Conservation (phyloP, 495 filamentous ascomycete genomes). For the Amniculicola lignicola region DNA sequence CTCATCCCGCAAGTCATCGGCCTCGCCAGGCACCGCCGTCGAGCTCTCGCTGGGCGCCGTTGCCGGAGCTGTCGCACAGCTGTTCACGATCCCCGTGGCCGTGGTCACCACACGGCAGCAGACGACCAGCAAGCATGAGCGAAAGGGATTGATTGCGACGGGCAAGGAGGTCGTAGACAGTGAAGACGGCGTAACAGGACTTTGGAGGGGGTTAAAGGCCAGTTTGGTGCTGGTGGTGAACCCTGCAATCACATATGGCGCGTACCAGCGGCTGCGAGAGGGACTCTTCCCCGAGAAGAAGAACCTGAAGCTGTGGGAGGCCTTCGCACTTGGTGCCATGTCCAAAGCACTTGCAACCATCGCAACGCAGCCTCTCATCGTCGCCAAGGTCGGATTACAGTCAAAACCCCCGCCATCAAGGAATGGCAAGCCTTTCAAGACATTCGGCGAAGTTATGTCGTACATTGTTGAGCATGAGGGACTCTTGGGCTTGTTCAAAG, state of each 20-base stretch:
- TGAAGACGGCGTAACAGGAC: conserved; percentile 83
- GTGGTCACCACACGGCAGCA: conserved; percentile 96
- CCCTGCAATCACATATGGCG: conserved; percentile 96
- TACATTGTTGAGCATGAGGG: conserved; percentile 92
- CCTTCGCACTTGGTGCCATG: conserved; percentile 90
- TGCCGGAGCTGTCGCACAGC: conserved; percentile 85
- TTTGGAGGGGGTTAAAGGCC: conserved; percentile 95
- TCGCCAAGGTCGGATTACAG: conserved; percentile 95
- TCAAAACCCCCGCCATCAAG: conserved; percentile 82
- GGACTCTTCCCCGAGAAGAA: conserved; percentile 72
- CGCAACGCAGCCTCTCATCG: conserved; percentile 91
- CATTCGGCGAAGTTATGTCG: conserved; percentile 89
- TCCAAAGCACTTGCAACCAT: conserved; percentile 93
- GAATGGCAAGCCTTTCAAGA: conserved; percentile 89
- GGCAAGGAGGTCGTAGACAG: conserved; percentile 82
- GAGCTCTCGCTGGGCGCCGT: conserved; percentile 86
- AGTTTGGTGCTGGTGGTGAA: conserved; percentile 96
- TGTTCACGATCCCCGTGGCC: conserved; percentile 94
- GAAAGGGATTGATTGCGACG: conserved; percentile 84
- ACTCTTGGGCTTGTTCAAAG: conserved; percentile 80
- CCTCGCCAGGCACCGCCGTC: conserved; percentile 72
- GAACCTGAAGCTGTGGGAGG: conserved; percentile 78
- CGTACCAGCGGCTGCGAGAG: conserved; percentile 86
- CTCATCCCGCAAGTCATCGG: conserved; percentile 58
- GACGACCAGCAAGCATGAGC: conserved; percentile 78